These are phyloP conservation scores for Perilla frutescens DNA, from an alignment of 257 asterid genomes.

Conservation along the genomic window DNA sequence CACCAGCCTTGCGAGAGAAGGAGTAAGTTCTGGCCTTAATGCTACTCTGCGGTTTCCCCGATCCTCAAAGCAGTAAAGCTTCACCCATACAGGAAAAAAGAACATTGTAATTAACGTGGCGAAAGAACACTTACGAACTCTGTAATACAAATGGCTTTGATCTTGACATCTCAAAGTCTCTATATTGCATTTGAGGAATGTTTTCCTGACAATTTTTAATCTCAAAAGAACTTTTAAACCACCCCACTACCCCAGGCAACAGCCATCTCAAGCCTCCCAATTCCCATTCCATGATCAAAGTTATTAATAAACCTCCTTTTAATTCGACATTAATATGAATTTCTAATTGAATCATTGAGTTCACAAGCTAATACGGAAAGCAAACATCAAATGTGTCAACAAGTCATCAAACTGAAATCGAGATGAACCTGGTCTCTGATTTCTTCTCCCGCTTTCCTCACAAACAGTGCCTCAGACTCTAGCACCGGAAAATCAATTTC, in stretches of 20 bases:
- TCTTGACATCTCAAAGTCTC: slow-evolving; percentile 2
- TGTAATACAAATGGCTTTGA: background rate
- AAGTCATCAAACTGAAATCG: slow-evolving; percentile 1
- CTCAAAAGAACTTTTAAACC: slow-evolving; percentile 8
- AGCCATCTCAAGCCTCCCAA: slow-evolving; percentile 6
- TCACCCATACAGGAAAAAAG: slow-evolving; percentile 36
- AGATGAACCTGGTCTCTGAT: slow-evolving; percentile 85
- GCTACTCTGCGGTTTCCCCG: slow-evolving; percentile 97
- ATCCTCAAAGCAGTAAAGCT: slow-evolving; percentile 98
- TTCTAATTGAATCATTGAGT: background rate
- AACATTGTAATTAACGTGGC: slow-evolving; percentile 27
- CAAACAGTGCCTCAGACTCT: slow-evolving; percentile 88
- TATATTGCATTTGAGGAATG: background rate
- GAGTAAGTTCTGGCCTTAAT: slow-evolving; percentile 97
- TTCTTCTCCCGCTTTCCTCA: slow-evolving; percentile 99
- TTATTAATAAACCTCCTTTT: background rate
- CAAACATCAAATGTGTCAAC: slow-evolving; percentile 15
- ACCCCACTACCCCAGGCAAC: slow-evolving; percentile 5
- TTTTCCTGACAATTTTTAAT: background rate
- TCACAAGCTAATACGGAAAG: background rate
- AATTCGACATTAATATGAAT: background rate
- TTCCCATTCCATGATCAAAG: slow-evolving; percentile 25
- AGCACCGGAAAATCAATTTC: slow-evolving; percentile 97
- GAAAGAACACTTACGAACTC: background rate
- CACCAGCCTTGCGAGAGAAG: slow-evolving; percentile 96